Conservation (phyloP, 352 stramenopile species). For the Globisporangium spinosum region DNA sequence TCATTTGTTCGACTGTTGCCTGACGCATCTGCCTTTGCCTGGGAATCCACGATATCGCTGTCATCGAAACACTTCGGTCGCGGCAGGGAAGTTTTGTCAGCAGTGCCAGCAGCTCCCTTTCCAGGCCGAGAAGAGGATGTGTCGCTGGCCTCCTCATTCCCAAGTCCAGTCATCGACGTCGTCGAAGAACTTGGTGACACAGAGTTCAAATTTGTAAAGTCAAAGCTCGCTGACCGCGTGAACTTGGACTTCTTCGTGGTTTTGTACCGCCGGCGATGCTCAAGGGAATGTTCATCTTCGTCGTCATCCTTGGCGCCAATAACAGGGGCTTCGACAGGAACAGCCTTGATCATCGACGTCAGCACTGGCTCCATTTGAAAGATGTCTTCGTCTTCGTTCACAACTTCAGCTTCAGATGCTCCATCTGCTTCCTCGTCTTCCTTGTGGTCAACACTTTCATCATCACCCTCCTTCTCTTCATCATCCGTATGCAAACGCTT, state of each 20-base stretch:
- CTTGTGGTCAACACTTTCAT: neutral
- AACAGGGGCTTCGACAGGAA: slow-evolving; percentile 9
- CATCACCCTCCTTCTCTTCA: neutral
- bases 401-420: slow-evolving; percentile 21
- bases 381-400: slow-evolving; percentile 22
- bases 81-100: neutral
- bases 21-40: slow-evolving; percentile 26
- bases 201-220: slow-evolving; percentile 51
- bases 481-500: neutral
- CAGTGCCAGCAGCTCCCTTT: neutral
- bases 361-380: slow-evolving; percentile 17
- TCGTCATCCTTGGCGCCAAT: neutral
- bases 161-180: slow-evolving; percentile 11
- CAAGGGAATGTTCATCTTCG: neutral
- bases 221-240: slow-evolving; percentile 67
- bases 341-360: slow-evolving; percentile 2
- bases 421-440: slow-evolving; percentile 22
- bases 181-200: slow-evolving; percentile 14
- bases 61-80: slow-evolving; percentile 74
- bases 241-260: slow-evolving; percentile 51
- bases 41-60: slow-evolving; percentile 73
- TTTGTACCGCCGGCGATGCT: slow-evolving; percentile 9
- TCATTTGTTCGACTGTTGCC: slow-evolving; percentile 30
- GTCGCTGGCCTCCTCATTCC: slow-evolving; percentile 5
- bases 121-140: slow-evolving; percentile 1